Conservation (phyloP, 2,329 filamentous ascomycete genomes). For the Capronia epimyces region DNA sequence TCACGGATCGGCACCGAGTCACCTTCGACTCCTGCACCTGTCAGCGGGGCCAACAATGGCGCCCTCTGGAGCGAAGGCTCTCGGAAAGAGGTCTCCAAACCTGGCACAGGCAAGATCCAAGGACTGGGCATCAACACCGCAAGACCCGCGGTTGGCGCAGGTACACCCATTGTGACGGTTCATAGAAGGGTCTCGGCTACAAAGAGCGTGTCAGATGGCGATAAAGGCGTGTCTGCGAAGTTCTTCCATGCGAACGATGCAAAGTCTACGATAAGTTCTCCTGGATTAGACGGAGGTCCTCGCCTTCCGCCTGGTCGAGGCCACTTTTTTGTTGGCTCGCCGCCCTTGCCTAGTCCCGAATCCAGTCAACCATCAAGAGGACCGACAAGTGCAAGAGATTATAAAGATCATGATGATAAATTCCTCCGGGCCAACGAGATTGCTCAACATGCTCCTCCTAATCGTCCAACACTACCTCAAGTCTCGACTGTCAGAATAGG, state of each 20-base stretch:
- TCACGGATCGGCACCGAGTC: conserved; percentile 61
- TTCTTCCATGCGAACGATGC: conserved; percentile 92
- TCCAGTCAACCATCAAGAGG: not conserved
- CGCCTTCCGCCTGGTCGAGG: conserved; percentile 23
- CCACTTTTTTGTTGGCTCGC: conserved; percentile 31
- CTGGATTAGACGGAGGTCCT: conserved; percentile 34
- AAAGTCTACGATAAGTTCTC: conserved; percentile 43
- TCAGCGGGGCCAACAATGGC: conserved; percentile 10
- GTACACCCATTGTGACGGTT: conserved; percentile 13
- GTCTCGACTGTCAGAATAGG: conserved; percentile 1
- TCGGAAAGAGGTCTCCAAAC: conserved; percentile 27
- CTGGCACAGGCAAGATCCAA: conserved; percentile 3
- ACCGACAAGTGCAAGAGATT: conserved; percentile 38
- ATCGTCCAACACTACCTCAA: conserved; percentile 9
- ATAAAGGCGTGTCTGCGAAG: conserved; percentile 47
- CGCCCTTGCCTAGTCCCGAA: conserved; percentile 2
- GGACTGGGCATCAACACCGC: conserved; percentile 17
- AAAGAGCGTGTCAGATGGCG: conserved; percentile 38
- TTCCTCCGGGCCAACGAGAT: conserved; percentile 68
- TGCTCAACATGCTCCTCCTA: conserved; percentile 40
- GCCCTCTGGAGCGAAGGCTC: conserved; percentile 7
- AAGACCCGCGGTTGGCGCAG: conserved; percentile 14
- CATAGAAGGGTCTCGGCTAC: conserved; percentile 33
- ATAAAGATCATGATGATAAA: conserved; percentile 35
- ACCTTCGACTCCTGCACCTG: conserved; percentile 48